phyloP scores from a whole-genome alignment of 2,329 filamentous ascomycete species.

The Clarireedia paspali region DNA sequence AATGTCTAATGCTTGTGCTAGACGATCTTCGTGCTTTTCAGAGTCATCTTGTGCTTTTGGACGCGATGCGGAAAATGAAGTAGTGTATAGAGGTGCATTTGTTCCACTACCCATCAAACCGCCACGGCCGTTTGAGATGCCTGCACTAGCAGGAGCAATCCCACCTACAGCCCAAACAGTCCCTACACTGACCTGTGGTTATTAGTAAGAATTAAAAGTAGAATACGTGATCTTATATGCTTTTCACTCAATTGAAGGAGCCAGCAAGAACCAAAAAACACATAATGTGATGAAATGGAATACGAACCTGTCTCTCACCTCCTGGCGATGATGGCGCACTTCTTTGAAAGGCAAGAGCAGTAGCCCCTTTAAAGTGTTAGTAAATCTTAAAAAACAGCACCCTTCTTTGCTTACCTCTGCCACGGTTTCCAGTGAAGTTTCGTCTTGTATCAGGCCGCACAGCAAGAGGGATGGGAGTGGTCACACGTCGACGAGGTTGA shows the following conservation, averaged over 20 bases:
- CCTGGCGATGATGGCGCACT: slow-evolving; percentile 17
- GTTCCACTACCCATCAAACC: slow-evolving; percentile 61
- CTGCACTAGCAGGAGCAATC: slow-evolving; percentile 46
- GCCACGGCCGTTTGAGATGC: slow-evolving; percentile 55
- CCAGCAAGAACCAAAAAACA: no score
- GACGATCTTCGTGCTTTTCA: slow-evolving; percentile 61
- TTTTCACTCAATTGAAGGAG: no score
- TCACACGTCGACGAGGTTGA: slow-evolving; percentile 30
- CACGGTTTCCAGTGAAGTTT: slow-evolving; percentile 21
- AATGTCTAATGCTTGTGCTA: slow-evolving; percentile 77
- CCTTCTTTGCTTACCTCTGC: slow-evolving; percentile 17
- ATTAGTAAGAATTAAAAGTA: slow-evolving; percentile 10
- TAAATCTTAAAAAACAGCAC: not conserved
- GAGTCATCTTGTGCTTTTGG: slow-evolving; percentile 49
- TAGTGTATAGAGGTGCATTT: slow-evolving; percentile 58
- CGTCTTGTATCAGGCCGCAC: slow-evolving; percentile 13
- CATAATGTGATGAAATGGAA: no score
- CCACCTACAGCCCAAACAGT: slow-evolving; percentile 74
- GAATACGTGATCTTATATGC: not conserved
- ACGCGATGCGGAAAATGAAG: slow-evolving; percentile 38
- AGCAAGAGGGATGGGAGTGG: slow-evolving; percentile 18
- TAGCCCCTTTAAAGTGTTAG: slow-evolving; percentile 22
- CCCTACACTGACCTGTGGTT: slow-evolving; percentile 51
- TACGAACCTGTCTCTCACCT: slow-evolving; percentile 27
- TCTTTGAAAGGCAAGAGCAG: slow-evolving; percentile 25